Percentiles rank a stretch among this genome's conserved stretches.
These are phyloP conservation scores for Thecaphora thlaspeos DNA, from an alignment of 1,284 basidiomycete genomes.

Conservation along the genomic window DNA sequence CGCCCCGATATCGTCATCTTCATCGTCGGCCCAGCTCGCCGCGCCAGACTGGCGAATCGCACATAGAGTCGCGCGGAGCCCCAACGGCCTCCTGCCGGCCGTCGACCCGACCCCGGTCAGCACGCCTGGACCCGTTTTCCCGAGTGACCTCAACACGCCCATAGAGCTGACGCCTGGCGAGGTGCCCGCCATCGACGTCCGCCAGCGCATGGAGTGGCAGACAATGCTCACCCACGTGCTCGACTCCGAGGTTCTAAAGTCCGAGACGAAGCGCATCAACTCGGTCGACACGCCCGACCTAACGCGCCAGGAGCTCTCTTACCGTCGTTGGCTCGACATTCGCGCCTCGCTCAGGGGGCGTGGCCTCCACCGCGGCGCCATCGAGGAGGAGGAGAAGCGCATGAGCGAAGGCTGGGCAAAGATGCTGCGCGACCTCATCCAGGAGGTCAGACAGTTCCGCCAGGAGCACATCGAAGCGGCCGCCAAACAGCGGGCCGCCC, in stretches of 20 bases:
- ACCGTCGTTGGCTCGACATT: constrained; percentile 79
- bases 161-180: constrained; percentile 19
- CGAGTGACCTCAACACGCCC: constrained; percentile 25
- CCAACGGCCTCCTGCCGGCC: background rate
- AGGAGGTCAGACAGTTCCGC: constrained; percentile 76
- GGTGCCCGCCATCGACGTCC: constrained; percentile 36
- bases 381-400: constrained; percentile 77
- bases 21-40: too few relatives aligned
- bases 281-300: constrained; percentile 53
- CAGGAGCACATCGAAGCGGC: constrained; percentile 60
- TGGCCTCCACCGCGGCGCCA: constrained; percentile 61
- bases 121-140: constrained; percentile 30
- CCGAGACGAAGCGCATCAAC: constrained; percentile 59
- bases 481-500: constrained; percentile 40
- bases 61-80: too few relatives aligned
- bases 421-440: constrained; percentile 76
- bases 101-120: constrained; percentile 10
- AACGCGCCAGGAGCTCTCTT: constrained; percentile 49
- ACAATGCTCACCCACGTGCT: constrained; percentile 56
- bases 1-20: too few relatives aligned
- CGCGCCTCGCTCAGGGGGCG: constrained; percentile 76
- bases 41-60: too few relatives aligned
- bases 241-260: constrained; percentile 53
- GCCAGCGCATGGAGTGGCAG: constrained; percentile 56
- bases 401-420: constrained; percentile 79